These are phyloP conservation scores for Pseudopithomyces maydicus DNA, from an alignment of 2,329 filamentous ascomycete genomes.

Conservation along the genomic window DNA sequence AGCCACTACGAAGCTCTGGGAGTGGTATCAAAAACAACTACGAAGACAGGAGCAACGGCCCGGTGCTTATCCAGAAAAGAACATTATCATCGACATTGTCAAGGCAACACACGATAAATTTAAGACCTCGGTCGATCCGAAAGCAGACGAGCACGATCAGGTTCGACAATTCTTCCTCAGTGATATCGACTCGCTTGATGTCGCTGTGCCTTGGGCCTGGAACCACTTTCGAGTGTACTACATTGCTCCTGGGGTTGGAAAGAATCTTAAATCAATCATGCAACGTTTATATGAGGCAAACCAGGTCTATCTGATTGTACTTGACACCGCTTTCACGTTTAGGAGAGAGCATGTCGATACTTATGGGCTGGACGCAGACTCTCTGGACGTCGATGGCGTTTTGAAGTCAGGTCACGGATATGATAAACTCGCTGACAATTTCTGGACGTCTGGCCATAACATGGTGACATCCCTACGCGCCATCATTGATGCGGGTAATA, in stretches of 20 bases:
- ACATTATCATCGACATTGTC: constrained; percentile 75
- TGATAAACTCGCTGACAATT: constrained; percentile 68
- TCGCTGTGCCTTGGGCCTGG: constrained; percentile 76
- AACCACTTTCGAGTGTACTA: constrained; percentile 74
- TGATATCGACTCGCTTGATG: constrained; percentile 68
- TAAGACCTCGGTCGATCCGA: constrained; percentile 69
- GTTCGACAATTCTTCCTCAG: constrained; percentile 84
- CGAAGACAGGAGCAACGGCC: constrained; percentile 71
- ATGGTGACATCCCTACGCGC: constrained; percentile 47
- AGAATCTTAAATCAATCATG: constrained; percentile 58
- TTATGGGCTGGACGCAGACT: constrained; percentile 75
- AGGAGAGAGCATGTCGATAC: constrained; percentile 69
- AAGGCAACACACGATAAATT: constrained; percentile 77
- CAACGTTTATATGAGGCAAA: constrained; percentile 68
- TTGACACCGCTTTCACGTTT: constrained; percentile 71
- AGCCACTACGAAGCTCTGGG: constrained; percentile 80
- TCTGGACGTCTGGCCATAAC: constrained; percentile 78
- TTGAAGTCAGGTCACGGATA: constrained; percentile 60
- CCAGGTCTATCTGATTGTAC: constrained; percentile 70
- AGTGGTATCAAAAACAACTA: constrained; percentile 71
- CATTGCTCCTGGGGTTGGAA: constrained; percentile 64
- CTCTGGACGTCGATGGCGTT: constrained; percentile 55
- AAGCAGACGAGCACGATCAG: constrained; percentile 73
- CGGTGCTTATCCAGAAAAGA: constrained; percentile 64
- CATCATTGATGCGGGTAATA: constrained; percentile 49